phyloP scores from a whole-genome alignment of 306 rosid species.

The Begonia loranthoides region DNA sequence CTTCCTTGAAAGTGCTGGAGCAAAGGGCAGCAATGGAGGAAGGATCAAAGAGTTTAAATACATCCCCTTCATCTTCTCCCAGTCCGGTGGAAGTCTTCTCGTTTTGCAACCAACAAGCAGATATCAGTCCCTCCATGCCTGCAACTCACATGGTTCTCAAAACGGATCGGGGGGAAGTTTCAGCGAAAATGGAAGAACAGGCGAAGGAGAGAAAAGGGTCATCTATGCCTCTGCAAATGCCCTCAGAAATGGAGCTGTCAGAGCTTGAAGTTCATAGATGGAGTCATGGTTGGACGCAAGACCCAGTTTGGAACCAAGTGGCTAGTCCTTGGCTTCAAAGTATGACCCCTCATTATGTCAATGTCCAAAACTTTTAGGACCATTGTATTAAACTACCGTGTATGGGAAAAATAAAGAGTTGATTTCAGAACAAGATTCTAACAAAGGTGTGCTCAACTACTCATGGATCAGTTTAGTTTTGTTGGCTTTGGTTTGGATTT shows the following conservation, averaged over 20 bases:
- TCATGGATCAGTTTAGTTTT: too few relatives aligned
- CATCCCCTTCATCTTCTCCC: constrained; percentile 37
- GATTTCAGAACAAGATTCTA: too few relatives aligned
- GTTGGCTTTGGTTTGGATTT: too few relatives aligned
- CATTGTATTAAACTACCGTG: not conserved
- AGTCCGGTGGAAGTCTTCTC: constrained; percentile 38
- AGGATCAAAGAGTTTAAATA: constrained; percentile 26
- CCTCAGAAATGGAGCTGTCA: constrained; percentile 26
- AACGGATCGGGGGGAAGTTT: constrained; percentile 23
- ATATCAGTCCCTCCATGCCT: constrained; percentile 1
- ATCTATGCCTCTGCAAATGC: constrained; percentile 25
- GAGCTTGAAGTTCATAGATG: constrained; percentile 49
- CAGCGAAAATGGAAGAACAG: not conserved
- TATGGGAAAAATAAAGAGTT: too few relatives aligned
- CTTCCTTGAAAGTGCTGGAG: constrained; percentile 81
- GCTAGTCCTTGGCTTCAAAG: constrained; percentile 74
- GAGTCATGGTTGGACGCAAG: constrained; percentile 59
- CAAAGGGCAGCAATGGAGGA: constrained; percentile 71
- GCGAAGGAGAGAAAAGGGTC: not conserved
- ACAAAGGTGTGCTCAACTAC: too few relatives aligned
- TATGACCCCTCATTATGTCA: constrained; percentile 33
- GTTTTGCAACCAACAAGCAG: constrained; percentile 19
- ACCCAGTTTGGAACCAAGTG: constrained; percentile 53
- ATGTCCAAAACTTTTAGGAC: constrained; percentile 34
- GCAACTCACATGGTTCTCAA: constrained; percentile 16